phyloP scores from a whole-genome alignment of 352 stramenopile species.

The Pythium aquatile region DNA sequence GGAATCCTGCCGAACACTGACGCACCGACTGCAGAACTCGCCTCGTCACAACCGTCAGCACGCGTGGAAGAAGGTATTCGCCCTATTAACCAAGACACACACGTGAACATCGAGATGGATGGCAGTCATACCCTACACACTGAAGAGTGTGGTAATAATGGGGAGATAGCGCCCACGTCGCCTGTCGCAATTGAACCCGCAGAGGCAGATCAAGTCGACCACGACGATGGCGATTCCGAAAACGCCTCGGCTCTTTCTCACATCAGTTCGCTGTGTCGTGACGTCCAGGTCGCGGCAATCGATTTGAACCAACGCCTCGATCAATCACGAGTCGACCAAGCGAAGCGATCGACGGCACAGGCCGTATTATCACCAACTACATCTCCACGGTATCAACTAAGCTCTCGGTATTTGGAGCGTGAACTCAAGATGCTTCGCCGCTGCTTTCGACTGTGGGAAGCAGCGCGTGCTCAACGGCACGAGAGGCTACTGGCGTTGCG shows the following conservation, averaged over 20 bases:
- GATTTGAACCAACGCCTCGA: constrained; percentile 32
- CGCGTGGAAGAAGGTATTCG: neutral
- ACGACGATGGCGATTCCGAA: neutral
- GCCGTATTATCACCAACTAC: neutral
- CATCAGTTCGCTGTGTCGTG: constrained; percentile 49
- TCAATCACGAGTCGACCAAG: neutral
- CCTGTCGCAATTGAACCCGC: neutral
- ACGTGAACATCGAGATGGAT: too few species aligned
- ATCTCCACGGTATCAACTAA: constrained; percentile 7
- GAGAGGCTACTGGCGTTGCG: neutral
- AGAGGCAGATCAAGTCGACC: neutral
- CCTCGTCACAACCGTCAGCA: neutral
- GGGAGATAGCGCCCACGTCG: too few species aligned
- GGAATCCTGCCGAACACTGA: neutral
- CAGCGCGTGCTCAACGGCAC: constrained; percentile 25
- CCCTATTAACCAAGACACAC: too few species aligned
- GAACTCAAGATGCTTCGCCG: constrained; percentile 71
- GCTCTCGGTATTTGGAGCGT: constrained; percentile 44
- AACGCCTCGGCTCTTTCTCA: constrained; percentile 12
- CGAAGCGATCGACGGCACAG: neutral
- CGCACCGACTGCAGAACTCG: too few species aligned
- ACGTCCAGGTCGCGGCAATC: constrained; percentile 48
- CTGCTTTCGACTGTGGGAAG: constrained; percentile 45
- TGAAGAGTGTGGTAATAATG: too few species aligned
- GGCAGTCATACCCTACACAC: too few species aligned